Evolutionary conservation across 192 early-diverging fungal species (phyloP).

Genomic region (Thamnidium elegans): DNA sequence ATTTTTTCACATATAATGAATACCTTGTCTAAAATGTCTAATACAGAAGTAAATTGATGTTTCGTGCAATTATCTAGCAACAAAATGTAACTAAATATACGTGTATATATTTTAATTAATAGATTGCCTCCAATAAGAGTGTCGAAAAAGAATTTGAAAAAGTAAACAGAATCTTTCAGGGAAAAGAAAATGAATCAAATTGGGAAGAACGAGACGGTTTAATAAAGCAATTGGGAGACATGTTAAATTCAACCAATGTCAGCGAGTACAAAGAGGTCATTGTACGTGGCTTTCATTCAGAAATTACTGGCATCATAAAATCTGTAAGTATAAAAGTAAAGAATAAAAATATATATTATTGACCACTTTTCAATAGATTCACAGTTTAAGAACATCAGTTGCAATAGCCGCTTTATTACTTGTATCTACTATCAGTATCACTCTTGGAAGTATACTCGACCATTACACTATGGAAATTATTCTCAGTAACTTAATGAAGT

Average conservation of each 20-base stretch:
- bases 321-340: conserved; percentile 23
- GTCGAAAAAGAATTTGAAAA: too few species aligned
- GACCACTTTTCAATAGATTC: conserved; percentile 27
- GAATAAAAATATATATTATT: too few species aligned
- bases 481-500: conserved; percentile 27
- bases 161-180: conserved; percentile 1
- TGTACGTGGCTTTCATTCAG: conserved; percentile 13
- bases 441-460: conserved; percentile 24
- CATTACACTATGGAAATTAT: conserved; percentile 35
- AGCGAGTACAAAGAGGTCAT: conserved; percentile 12
- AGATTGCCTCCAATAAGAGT: too few species aligned
- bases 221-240: not conserved
- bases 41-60: too few species aligned
- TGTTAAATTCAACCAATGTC: conserved; percentile 5
- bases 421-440: conserved; percentile 27
- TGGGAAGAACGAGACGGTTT: conserved; percentile 26
- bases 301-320: conserved; percentile 17
- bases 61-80: too few species aligned
- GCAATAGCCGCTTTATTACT: conserved; percentile 24
- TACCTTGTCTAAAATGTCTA: too few species aligned
- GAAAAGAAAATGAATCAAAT: conserved; percentile 37
- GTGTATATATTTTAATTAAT: too few species aligned
- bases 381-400: conserved; percentile 39
- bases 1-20: too few species aligned
- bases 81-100: too few species aligned